Conservation (phyloP, 106 monocot species). For the Gastrodia elata region DNA sequence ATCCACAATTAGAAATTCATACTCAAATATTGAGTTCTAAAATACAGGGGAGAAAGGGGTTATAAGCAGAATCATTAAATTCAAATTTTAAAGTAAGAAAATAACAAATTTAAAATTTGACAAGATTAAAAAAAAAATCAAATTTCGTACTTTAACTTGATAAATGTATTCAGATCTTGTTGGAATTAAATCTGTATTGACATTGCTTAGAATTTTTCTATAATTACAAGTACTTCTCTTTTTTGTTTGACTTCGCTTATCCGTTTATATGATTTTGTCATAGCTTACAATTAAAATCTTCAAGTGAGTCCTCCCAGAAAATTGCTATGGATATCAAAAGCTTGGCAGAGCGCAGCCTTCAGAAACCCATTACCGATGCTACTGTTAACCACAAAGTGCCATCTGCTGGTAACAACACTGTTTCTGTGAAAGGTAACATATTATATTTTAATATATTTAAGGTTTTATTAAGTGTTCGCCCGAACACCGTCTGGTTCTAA, state of each 20-base stretch:
- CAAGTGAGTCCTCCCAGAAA: not conserved
- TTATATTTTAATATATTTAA: not conserved
- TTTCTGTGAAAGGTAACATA: slow-evolving; percentile 3
- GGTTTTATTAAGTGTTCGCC: not conserved
- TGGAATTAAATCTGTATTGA: too few species aligned
- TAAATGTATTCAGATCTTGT: too few species aligned
- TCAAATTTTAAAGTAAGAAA: too few species aligned
- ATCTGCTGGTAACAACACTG: not conserved
- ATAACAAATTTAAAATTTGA: too few species aligned
- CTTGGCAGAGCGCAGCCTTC: not conserved
- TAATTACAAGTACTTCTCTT: not conserved
- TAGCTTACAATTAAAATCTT: slow-evolving; percentile 4
- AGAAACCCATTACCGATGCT: slow-evolving; percentile 7
- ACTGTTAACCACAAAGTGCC: not conserved
- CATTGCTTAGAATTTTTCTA: not conserved
- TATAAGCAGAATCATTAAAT: too few species aligned
- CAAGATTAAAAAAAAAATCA: too few species aligned
- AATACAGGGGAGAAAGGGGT: too few species aligned
- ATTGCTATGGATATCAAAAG: not conserved
- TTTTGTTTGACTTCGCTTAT: not conserved
- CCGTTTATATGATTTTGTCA: not conserved
- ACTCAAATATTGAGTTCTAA: too few species aligned
- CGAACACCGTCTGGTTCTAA: not conserved
- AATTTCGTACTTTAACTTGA: too few species aligned
- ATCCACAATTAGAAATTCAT: too few species aligned